phyloP scores from a whole-genome alignment of 2,329 filamentous ascomycete genomes.

The Xylaria sp. region DNA sequence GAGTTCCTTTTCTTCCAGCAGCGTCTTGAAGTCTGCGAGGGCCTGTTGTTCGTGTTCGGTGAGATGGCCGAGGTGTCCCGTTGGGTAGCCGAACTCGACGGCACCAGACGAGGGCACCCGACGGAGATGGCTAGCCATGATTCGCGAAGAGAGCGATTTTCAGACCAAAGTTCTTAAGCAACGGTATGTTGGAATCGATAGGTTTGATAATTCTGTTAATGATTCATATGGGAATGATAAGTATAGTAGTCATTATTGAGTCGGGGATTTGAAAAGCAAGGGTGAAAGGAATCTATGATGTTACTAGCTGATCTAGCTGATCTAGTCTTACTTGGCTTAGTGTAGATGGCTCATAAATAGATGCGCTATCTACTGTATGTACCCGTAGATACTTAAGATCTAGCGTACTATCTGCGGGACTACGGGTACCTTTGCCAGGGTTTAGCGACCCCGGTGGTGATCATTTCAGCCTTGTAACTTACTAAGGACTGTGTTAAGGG shows the following conservation, averaged over 20 bases:
- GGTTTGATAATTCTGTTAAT: not conserved
- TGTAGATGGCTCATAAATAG: not conserved
- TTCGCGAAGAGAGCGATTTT: slow-evolving; percentile 12
- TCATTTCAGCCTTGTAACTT: slow-evolving; percentile 10
- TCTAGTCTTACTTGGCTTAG: no score
- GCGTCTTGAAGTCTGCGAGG: slow-evolving; percentile 76
- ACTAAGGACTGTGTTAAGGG: not conserved
- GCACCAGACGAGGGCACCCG: slow-evolving; percentile 49
- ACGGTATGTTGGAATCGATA: no score
- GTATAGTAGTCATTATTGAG: no score
- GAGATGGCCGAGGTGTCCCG: slow-evolving; percentile 84
- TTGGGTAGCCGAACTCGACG: slow-evolving; percentile 67
- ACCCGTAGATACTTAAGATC: no score
- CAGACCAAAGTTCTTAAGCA: no score
- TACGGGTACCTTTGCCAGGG: not conserved
- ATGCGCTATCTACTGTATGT: no score
- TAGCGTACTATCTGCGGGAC: no score
- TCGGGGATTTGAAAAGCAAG: no score
- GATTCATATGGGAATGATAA: not conserved
- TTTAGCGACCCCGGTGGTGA: slow-evolving; percentile 9
- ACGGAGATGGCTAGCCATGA: slow-evolving; percentile 42
- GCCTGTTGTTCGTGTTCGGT: slow-evolving; percentile 73
- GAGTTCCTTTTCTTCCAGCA: slow-evolving; percentile 72
- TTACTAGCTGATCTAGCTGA: no score
- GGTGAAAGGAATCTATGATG: no score